A percentile compares a stretch with the other conserved stretches of the same genome.
phyloP scores from a whole-genome alignment of 2,329 filamentous ascomycete species.

The Epicoccum nigrum region DNA sequence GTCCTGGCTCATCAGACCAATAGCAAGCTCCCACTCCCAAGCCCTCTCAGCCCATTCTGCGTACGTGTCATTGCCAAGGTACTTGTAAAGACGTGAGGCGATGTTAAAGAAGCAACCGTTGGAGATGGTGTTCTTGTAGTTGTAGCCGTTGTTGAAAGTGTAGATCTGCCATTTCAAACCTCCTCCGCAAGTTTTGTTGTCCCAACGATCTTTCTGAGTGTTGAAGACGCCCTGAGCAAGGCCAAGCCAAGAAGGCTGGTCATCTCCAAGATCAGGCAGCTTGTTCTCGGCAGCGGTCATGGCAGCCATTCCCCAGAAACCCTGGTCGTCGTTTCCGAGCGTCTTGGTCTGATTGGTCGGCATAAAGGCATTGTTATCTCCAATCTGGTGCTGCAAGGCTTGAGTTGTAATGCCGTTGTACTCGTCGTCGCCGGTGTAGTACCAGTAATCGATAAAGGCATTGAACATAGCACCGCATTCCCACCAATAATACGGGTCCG shows the following conservation, averaged over 20 bases:
- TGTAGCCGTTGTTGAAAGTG: conserved; percentile 73
- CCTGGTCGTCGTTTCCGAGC: conserved; percentile 63
- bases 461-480: conserved; percentile 51
- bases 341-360: conserved; percentile 69
- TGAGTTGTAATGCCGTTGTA: conserved; percentile 49
- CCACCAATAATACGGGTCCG: conserved; percentile 53
- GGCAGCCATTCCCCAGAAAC: conserved; percentile 64
- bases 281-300: conserved; percentile 63
- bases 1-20: conserved; percentile 58
- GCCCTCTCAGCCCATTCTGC: conserved; percentile 68
- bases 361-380: conserved; percentile 77
- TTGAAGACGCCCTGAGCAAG: conserved; percentile 77
- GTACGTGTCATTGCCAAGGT: conserved; percentile 64
- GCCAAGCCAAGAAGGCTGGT: conserved; percentile 68
- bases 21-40: conserved; percentile 61
- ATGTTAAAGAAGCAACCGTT: conserved; percentile 86
- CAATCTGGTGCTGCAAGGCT: conserved; percentile 76
- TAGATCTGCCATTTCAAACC: conserved; percentile 86
- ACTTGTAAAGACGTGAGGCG: conserved; percentile 74
- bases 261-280: conserved; percentile 50
- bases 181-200: conserved; percentile 68
- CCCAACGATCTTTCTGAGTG: conserved; percentile 72
- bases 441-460: conserved; percentile 51
- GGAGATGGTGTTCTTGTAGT: conserved; percentile 82
- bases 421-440: conserved; percentile 49